Evolutionary conservation across 2,329 filamentous ascomycete species (phyloP).

Genomic region (Truncatella angustata): DNA sequence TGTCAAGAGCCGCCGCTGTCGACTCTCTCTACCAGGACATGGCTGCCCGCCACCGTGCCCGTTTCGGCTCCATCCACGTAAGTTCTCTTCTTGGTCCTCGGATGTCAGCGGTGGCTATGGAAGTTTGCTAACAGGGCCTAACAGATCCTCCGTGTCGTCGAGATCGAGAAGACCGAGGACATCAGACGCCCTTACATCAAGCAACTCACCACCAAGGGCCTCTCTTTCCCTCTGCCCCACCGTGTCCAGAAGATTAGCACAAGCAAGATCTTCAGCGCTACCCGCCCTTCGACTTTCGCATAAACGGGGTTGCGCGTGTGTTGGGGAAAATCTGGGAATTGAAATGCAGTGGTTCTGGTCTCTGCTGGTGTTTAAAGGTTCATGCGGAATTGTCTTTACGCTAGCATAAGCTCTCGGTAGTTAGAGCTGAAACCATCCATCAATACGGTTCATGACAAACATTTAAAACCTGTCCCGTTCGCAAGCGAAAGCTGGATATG

Average conservation of each 20-base stretch:
- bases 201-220: constrained; percentile 91
- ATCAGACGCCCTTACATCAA: constrained; percentile 99
- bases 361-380: constrained; percentile 49
- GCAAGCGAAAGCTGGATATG: no score
- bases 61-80: constrained; percentile 99
- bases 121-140: neutral
- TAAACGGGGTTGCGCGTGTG: constrained; percentile 62
- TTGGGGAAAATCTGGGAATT: constrained; percentile 39
- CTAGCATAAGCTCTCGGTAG: constrained; percentile 15
- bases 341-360: constrained; percentile 26
- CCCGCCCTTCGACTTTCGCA: constrained; percentile 96
- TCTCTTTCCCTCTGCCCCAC: constrained; percentile 99
- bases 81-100: constrained; percentile 35
- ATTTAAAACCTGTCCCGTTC: neutral
- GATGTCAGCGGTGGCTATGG: no score
- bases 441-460: constrained; percentile 6
- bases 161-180: constrained; percentile 91
- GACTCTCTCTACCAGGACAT: constrained; percentile 99
- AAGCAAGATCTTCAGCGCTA: constrained; percentile 91
- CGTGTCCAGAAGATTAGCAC: constrained; percentile 78
- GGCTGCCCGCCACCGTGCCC: constrained; percentile 96
- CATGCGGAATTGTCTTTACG: constrained; percentile 16
- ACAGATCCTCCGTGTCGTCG: constrained; percentile 96
- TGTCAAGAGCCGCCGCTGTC: constrained; percentile 92
- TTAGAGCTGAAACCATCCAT: constrained; percentile 10